Evolutionary conservation across 768 basidiomycete species (phyloP), one percentile per base, ranked within the genome.

Genomic region (Lenzites betulinus): DNA sequence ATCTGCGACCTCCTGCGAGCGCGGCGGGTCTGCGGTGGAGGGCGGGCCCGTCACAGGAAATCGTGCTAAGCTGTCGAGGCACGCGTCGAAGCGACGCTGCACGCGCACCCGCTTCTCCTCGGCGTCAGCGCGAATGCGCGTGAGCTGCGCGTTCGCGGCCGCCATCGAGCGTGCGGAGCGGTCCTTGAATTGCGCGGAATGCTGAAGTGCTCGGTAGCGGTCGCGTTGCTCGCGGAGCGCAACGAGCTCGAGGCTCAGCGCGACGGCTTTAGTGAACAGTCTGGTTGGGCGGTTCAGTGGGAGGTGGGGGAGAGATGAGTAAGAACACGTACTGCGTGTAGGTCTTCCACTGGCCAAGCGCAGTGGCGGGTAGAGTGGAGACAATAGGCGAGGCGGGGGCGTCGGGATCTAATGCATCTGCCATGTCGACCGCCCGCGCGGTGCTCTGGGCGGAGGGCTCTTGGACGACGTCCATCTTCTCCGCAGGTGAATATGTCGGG

Each of bases 271-370:
- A 15, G 49, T 25, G 22, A 60, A 28, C 11, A 54, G 36, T 15
- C 51, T 58, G 20, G 8, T 39, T 28, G 39, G 3, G 0, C 8
- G 13, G 12, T 15, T 7, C 35, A 20, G 12, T 22, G 20, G 28
- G 5, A 7, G 23, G 51, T 11, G 22, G 22, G 3, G 38, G 6
- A 18, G 18, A 11, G 23, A 5, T 7, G 15, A 4, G 1, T n/a
- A 12, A 5, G 30, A 11, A 33, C 15, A 23, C 60, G 18, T 43
- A 65, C 64, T 46, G 47, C 3, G 51, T 15, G 49, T 59, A 65
- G 3, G 48, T 28, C 25, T 63, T 42, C 62, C 57, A 57, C 13
- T 48, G 23, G 18, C 25, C 35, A 2, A 39, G 20, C 16, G 41
- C 25, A 0, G 30, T 46, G 8, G 7, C 12, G 4, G 55, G 20